Conservation (phyloP, 331 rosid genomes). For the Cydonia oblonga region DNA sequence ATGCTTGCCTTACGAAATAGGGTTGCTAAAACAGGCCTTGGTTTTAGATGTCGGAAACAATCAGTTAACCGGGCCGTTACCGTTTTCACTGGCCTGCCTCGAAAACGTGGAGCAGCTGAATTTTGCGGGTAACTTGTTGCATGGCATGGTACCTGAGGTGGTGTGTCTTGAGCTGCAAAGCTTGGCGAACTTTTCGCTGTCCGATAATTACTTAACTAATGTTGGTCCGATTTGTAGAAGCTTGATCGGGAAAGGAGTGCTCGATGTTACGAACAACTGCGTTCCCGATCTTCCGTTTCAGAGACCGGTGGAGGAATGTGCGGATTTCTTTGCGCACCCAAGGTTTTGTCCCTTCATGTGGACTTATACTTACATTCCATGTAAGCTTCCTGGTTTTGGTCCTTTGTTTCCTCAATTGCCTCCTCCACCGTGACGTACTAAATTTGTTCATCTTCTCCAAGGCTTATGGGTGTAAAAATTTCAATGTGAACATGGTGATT, state of each 20-base stretch:
- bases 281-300: conserved; percentile 68
- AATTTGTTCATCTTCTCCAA: conserved; percentile 2
- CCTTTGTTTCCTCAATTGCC: conserved; percentile 11
- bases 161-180: conserved; percentile 37
- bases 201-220: conserved; percentile 39
- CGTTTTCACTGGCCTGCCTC: conserved; percentile 60
- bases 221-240: conserved; percentile 69
- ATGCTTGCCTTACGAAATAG: conserved; percentile 75
- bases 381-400: conserved; percentile 30
- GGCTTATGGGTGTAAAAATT: background rate
- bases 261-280: conserved; percentile 62
- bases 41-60: conserved; percentile 67
- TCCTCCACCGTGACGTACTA: conserved; percentile 17
- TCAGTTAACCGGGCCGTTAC: conserved; percentile 69
- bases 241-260: conserved; percentile 54
- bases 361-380: conserved; percentile 45
- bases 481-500: background rate
- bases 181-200: conserved; percentile 49
- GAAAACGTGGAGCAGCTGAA: conserved; percentile 49
- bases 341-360: conserved; percentile 47
- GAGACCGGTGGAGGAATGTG: conserved; percentile 58
- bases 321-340: conserved; percentile 34
- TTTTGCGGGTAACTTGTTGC: conserved; percentile 47
- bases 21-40: conserved; percentile 39
- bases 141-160: conserved; percentile 73